Evolutionary conservation across 805 yeast species (phyloP), one percentile per base, ranked within the genome.

Genomic region (Komagataella phaffii): DNA sequence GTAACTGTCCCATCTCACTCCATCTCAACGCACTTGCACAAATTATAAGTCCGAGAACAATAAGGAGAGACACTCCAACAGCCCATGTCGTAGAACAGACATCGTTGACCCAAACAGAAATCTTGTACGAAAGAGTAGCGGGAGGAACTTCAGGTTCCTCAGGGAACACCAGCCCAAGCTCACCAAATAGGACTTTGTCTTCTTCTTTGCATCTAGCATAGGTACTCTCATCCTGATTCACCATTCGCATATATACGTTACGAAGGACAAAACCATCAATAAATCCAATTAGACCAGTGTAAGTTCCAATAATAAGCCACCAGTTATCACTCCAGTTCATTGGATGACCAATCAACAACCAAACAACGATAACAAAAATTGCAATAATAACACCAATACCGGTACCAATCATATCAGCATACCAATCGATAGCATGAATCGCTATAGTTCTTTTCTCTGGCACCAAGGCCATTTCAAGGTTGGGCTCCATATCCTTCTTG

Each of bases 221-320:
- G 47, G 65, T 61, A 0, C 24, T 43, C 12, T 59, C 54, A 43
- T 56, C 59, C 44, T 61, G 53, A 19, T 45, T 17, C 5, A 59
- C 58, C 21, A 58, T 60, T 24, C 69, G 58, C 48, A 59, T 62
- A 46, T 66, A 71, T 17, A 65, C 68, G 51, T 70, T 65, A 57
- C 76, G 61, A 44, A 72, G 57, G 44, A 66, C 68, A 54, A 69
- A 72, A 2, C 75, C 74, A 54, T 72, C 76, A 48, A 68, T 50
- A 54, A 70, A 71, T 1, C 75, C 75, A 45, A 71, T 61, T 19
- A 72, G 59, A 17, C 76, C 76, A 0, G 76, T 69, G 53, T 72
- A 72, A 1, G 76, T 71, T 48, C 76, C 76, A 54, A 70, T 71
- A 45, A 72, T 69, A 46, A 72, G 58, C 75, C 75, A 72, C 76